Base-by-base conservation (phyloP, 2,329 filamentous ascomycete species). In the Penicillium expansum region DNA sequence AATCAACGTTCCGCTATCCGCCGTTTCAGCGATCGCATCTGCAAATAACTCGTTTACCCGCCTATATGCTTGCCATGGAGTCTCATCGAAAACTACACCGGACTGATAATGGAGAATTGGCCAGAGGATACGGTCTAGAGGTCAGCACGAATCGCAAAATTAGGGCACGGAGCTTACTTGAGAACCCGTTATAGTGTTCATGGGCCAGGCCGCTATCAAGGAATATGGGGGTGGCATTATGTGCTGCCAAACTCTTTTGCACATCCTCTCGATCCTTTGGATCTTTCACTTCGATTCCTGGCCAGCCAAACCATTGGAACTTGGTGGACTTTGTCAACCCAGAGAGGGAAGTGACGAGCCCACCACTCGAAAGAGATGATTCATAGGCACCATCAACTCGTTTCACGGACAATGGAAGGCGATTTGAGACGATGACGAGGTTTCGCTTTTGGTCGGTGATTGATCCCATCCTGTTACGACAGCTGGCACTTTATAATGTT, bases 241-340 rank as follows among this genome's bases (percentile, higher is more conserved):
- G 90, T 67, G 94, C 86, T 18, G 89, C 84, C 67, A 97, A 77
- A 60, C 87, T 85, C 66, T 87, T 80, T 64, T 83, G 86, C 72
- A 97, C 86, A 53, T 82, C 79, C 8, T 83, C 79, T 48, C 87
- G 81, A 72, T 96, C 92, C 41, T 56, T 55, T 0, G 84, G 81
- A 57, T 94, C 90, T 39, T 91, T 90, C 1, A 96, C 86, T 74
- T 95, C 90, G 18, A 94, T 79, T 16, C 93, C 92, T 0, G 93
- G 92, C 93, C 93, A 97, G 60, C 92, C 93, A 75, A 96, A 97
- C 92, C 93, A 97, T 71, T 91, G 89, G 74, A 96, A 96, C 65
- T 86, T 89, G 20, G 91, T 95, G 5, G 90, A 88, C 76, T 96
- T 96, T 68, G 89, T 88, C 49, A 97, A 79, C 24, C 92, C 92